These are phyloP conservation scores for Cytospora chrysosperma DNA, from an alignment of 2,329 filamentous ascomycete genomes.

Conservation along the genomic window DNA sequence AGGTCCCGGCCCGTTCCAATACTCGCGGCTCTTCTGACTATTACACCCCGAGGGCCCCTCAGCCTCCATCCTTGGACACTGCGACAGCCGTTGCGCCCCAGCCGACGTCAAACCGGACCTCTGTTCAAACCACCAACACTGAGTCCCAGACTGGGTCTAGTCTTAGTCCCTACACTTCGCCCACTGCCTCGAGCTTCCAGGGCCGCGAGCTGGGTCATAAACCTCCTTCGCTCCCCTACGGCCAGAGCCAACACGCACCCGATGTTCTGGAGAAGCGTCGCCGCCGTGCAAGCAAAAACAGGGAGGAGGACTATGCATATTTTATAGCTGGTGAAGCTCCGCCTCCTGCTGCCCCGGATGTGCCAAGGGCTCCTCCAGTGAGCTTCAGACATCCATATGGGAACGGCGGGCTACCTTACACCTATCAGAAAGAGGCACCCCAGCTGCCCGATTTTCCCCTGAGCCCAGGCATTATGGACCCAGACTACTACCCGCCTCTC, in stretches of 20 bases:
- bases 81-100: conserved; percentile 36
- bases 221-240: conserved; percentile 56
- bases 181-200: conserved; percentile 50
- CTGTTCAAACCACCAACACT: conserved; percentile 55
- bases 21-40: conserved; percentile 41
- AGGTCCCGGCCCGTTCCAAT: conserved; percentile 36
- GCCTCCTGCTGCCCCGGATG: conserved; percentile 58
- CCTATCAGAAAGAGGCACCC: conserved; percentile 32
- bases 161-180: conserved; percentile 57
- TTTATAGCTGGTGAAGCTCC: conserved; percentile 32
- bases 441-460: conserved; percentile 28
- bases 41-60: conserved; percentile 33
- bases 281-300: conserved; percentile 42
- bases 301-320: conserved; percentile 41
- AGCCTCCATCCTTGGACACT: conserved; percentile 36
- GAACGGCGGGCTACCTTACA: conserved; percentile 35
- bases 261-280: conserved; percentile 45
- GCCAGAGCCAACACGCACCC: conserved; percentile 41
- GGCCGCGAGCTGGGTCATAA: conserved; percentile 56
- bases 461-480: conserved; percentile 29
- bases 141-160: conserved; percentile 58
- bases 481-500: conserved; percentile 35
- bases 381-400: conserved; percentile 54
- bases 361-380: conserved; percentile 56
- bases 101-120: conserved; percentile 50